These are phyloP conservation scores for Paraleonurus japonicus DNA, from an alignment of 257 asterid species.

Conservation along the genomic window DNA sequence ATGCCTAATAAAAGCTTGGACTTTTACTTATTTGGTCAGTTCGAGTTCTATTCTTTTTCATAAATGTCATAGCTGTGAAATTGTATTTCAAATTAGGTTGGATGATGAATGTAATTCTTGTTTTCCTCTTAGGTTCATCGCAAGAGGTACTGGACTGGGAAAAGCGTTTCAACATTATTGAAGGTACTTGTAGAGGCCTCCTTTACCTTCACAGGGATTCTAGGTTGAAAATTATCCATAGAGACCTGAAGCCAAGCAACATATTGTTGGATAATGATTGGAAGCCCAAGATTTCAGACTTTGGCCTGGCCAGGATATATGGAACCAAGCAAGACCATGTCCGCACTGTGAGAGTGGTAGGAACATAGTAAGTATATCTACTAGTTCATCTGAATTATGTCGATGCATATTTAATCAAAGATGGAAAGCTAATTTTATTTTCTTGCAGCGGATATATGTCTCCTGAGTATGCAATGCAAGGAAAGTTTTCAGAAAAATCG, in stretches of 20 bases:
- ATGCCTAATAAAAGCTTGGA: background rate
- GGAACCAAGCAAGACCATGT: conserved; percentile 13
- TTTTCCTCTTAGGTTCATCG: background rate
- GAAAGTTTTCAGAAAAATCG: conserved; percentile 4
- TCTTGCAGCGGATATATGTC: conserved; percentile 7
- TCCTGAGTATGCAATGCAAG: conserved; percentile 3
- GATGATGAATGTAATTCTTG: background rate
- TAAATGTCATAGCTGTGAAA: background rate
- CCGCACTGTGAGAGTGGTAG: conserved; percentile 7
- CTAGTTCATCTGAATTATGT: no score
- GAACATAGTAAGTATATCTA: conserved; percentile 7
- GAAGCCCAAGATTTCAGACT: conserved; percentile 55
- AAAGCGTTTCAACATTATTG: conserved; percentile 9
- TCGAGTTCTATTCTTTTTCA: background rate
- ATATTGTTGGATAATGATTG: conserved; percentile 5
- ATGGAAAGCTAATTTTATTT: background rate
- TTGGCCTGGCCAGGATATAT: conserved; percentile 49
- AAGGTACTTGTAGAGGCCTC: conserved; percentile 9
- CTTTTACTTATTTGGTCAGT: background rate
- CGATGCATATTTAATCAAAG: background rate
- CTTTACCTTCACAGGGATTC: conserved; percentile 17
- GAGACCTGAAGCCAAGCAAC: conserved; percentile 12
- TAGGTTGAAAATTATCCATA: conserved; percentile 6
- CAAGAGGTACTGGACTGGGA: background rate
- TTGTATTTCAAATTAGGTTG: no score